Evolutionary conservation across 2,329 filamentous ascomycete genomes (phyloP), one percentile per base, ranked within the genome.

Genomic region (Bipolaris zeicola): DNA sequence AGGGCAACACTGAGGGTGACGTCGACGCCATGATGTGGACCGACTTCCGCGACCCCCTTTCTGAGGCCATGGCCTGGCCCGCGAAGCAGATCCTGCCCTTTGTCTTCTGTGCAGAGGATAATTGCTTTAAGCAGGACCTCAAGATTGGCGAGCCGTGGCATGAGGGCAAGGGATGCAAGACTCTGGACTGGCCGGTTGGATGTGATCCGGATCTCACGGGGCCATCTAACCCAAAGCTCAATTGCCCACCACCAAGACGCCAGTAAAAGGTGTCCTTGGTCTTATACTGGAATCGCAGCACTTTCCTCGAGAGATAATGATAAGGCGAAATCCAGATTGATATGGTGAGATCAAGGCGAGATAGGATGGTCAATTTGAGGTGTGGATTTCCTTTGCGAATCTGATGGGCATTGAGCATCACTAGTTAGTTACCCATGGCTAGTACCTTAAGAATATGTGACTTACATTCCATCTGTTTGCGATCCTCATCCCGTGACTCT

Each of bases 21-120:
- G 33, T 50, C 39, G 48, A 50, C 20, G 48, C 28, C 3, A 34
- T 50, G 48, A 50, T 50, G 39, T 50, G 48, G 48, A 43, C 28
- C 2, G 38, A 50, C 18, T 36, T 26, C 22, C 48, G 48, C 18
- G 28, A 33, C 3, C 31, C 18, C 14, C 18, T 50, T 3, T 20
- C 48, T 20, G 11, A 43, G 3, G 36, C 18, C 8, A 50, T 50
- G 48, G 1, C 10, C 5, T 50, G 48, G 48, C 48, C 48, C 14
- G 22, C 42, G 31, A 42, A 50, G 8, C 26, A 50, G 8, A 43
- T 43, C 7, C 38, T 50, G 1, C 48, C 48, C 1, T 50, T 50
- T 20, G 39, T 42, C 28, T 43, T 34, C 20, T 50, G 48, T n/a
- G 11, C 38, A 3, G 38, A 43, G 6, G 3, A 18, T 6, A 10